These are phyloP conservation scores for Aspergillus sp. DNA, from an alignment of 2,329 filamentous ascomycete genomes.

Conservation along the genomic window DNA sequence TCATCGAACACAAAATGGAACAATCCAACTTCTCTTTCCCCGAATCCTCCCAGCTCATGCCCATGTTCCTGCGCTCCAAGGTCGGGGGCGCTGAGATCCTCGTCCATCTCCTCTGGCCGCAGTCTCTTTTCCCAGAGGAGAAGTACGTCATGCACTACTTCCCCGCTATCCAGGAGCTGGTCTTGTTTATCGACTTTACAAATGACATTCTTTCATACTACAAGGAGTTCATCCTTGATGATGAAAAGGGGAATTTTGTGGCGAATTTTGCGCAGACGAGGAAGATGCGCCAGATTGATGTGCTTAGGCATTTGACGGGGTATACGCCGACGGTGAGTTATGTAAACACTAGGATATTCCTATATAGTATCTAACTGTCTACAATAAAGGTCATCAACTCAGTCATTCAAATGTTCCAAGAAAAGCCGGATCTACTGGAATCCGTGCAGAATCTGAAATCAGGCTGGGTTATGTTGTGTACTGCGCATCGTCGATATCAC, in stretches of 20 bases:
- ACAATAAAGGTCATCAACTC: constrained; percentile 5
- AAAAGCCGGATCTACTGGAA: constrained; percentile 1
- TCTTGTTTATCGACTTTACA: constrained; percentile 8
- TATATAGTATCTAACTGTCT: no score
- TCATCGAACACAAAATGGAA: constrained; percentile 6
- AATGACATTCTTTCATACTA: constrained; percentile 13
- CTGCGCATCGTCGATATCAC: constrained; percentile 7
- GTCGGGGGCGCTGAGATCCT: constrained; percentile 9
- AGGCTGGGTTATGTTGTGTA: constrained; percentile 9
- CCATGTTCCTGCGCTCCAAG: constrained; percentile 9
- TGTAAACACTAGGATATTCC: no score
- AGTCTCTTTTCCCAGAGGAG: constrained; percentile 5
- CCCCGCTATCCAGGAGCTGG: constrained; percentile 6
- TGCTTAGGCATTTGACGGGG: constrained; percentile 5
- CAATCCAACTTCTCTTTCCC: constrained; percentile 2
- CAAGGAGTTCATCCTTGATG: constrained; percentile 6
- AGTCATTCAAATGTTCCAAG: constrained; percentile 1
- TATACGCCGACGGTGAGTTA: constrained; percentile 7
- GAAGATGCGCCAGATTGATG: constrained; percentile 6
- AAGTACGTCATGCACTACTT: constrained; percentile 7
- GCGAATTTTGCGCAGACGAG: constrained; percentile 8
- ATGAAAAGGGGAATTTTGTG: constrained; percentile 9
- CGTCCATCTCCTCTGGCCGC: constrained; percentile 5
- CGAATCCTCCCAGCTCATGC: constrained; percentile 4
- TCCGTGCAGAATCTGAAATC: constrained; percentile 3